These are phyloP conservation scores for Penicillium sclerotiorum DNA, from an alignment of 2,329 filamentous ascomycete species.

Conservation along the genomic window DNA sequence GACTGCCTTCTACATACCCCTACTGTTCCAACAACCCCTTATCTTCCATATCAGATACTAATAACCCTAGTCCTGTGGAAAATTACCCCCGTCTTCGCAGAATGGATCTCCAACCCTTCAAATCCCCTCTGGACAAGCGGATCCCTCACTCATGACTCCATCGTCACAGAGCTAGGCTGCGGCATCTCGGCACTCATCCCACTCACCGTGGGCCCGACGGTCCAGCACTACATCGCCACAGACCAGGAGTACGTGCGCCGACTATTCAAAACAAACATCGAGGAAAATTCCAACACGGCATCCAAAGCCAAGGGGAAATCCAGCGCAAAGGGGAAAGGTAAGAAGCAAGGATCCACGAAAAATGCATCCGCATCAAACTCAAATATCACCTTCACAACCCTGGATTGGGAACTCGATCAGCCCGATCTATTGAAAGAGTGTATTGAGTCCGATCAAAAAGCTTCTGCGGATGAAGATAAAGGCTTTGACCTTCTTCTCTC, in stretches of 20 bases:
- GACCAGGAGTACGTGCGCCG: conserved; percentile 86
- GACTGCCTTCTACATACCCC: background rate
- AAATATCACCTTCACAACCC: conserved; percentile 59
- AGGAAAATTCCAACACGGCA: conserved; percentile 38
- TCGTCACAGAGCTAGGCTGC: conserved; percentile 81
- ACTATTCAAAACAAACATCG: conserved; percentile 74
- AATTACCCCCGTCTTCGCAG: conserved; percentile 78
- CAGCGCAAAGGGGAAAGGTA: conserved; percentile 9
- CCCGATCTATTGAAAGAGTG: conserved; percentile 37
- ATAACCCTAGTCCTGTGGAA: conserved; percentile 75
- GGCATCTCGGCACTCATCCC: conserved; percentile 83
- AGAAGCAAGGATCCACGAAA: conserved; percentile 6
- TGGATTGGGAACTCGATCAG: conserved; percentile 79
- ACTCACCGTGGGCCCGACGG: conserved; percentile 63
- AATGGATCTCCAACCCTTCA: conserved; percentile 67
- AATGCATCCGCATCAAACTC: background rate
- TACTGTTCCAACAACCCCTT: background rate
- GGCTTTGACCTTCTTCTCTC: conserved; percentile 76
- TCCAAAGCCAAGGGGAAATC: conserved; percentile 10
- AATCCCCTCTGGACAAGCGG: conserved; percentile 65
- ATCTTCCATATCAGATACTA: background rate
- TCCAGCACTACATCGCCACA: conserved; percentile 73
- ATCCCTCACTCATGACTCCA: conserved; percentile 58
- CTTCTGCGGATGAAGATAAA: conserved; percentile 29
- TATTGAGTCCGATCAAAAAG: conserved; percentile 27